Percentiles rank a stretch among this genome's conserved stretches.
Evolutionary conservation across 2,329 filamentous ascomycete species (phyloP).

Genomic region (Trichoderma sp.): DNA sequence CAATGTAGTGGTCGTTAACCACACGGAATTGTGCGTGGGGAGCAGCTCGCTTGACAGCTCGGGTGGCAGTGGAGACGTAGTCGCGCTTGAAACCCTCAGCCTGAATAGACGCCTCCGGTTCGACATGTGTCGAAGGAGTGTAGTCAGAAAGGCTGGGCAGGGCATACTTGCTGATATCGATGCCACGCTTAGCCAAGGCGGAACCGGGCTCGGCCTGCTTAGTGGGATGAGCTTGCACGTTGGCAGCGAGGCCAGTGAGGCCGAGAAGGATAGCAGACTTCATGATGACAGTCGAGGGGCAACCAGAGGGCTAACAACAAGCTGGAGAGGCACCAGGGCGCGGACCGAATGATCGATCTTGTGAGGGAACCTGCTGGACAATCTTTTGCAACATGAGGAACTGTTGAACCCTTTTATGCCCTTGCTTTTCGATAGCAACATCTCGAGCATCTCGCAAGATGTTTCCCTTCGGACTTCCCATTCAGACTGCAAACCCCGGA

Average conservation of each 20-base stretch:
- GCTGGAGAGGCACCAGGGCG: not conserved
- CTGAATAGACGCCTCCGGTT: conserved; percentile 25
- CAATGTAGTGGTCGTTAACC: conserved; percentile 51
- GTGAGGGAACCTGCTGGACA: not conserved
- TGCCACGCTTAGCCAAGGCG: conserved; percentile 28
- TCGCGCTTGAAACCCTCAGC: conserved; percentile 24
- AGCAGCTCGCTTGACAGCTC: conserved; percentile 39
- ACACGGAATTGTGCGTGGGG: conserved; percentile 47
- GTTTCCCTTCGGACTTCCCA: conserved; percentile 5
- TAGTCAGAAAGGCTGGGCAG: conserved; percentile 34
- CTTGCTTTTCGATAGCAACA: not conserved
- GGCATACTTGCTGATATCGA: conserved; percentile 35
- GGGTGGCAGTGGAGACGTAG: conserved; percentile 44
- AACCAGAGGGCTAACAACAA: not conserved
- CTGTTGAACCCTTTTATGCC: not conserved
- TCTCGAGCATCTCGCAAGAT: not conserved
- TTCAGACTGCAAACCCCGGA: conserved; percentile 6
- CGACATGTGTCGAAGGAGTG: conserved; percentile 23
- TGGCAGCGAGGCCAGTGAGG: conserved; percentile 33
- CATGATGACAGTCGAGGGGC: conserved; percentile 24
- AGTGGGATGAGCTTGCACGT: conserved; percentile 34
- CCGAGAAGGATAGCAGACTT: conserved; percentile 35
- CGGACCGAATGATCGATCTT: not conserved
- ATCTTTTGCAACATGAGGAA: not conserved
- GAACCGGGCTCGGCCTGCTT: conserved; percentile 26